These are phyloP conservation scores for maize (Zea mays) DNA, from an alignment of 176 grass and related monocot genomes.

Conservation along the genomic window Zm-B73-REFERENCE-NAM-5.0 NC_050097.1:13547501-13548000, in stretches of 20 bases:
- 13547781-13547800: constrained; percentile 80
- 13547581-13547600: constrained; percentile 67
- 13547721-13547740: neutral
- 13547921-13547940: constrained; percentile 53
- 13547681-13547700: constrained; percentile 56
- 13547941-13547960: constrained; percentile 10
- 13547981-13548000: constrained; percentile 2
- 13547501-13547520: constrained; percentile 85
- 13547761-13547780: constrained; percentile 39
- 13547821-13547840: constrained; percentile 82
- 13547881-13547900: constrained; percentile 65
- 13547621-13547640: constrained; percentile 70
- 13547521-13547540: constrained; percentile 67
- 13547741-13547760: neutral
- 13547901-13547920: constrained; percentile 79
- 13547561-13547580: constrained; percentile 64
- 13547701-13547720: neutral
- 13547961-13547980: constrained; percentile 28
- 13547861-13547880: constrained; percentile 71
- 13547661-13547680: constrained; percentile 76
- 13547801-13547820: constrained; percentile 75
- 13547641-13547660: constrained; percentile 82
- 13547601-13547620: constrained; percentile 83
- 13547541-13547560: constrained; percentile 55
- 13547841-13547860: constrained; percentile 89